Percentiles rank a stretch among this genome's conserved stretches.
These are phyloP conservation scores for Silene vulgaris DNA, from an alignment of 179 eudicot genomes.

Conservation along the genomic window DNA sequence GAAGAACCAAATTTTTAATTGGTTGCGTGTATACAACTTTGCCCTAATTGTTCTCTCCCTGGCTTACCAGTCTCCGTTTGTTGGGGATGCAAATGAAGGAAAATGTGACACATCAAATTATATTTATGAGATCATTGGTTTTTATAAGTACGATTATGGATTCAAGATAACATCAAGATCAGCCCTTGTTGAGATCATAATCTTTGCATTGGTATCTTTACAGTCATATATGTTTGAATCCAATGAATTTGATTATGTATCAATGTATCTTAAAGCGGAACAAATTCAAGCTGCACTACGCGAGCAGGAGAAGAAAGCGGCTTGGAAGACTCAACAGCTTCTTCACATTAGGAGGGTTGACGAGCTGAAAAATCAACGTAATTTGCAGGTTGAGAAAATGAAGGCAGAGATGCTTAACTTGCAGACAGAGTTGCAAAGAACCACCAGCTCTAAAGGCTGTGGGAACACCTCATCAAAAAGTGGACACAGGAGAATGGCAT, in stretches of 20 bases:
- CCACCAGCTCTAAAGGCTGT: slow-evolving; percentile 36
- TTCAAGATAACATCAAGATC: slow-evolving; percentile 94
- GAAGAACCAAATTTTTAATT: slow-evolving; percentile 83
- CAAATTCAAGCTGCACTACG: slow-evolving; percentile 90
- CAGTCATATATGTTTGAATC: slow-evolving; percentile 95
- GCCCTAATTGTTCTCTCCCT: slow-evolving; percentile 80
- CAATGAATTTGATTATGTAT: slow-evolving; percentile 81
- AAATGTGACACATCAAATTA: slow-evolving; percentile 74
- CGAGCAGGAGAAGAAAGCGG: slow-evolving; percentile 96
- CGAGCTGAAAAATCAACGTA: slow-evolving; percentile 82
- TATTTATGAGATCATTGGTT: slow-evolving; percentile 86
- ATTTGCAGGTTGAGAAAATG: slow-evolving; percentile 97
- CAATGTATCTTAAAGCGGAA: slow-evolving; percentile 91
- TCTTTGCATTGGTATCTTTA: slow-evolving; percentile 75
- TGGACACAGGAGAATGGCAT: slow-evolving; percentile 52
- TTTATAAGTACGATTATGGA: slow-evolving; percentile 90
- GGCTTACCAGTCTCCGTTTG: slow-evolving; percentile 93
- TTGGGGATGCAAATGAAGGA: slow-evolving; percentile 69
- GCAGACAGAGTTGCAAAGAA: slow-evolving; percentile 71
- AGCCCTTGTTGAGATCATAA: slow-evolving; percentile 91
- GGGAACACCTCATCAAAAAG: slow-evolving; percentile 48
- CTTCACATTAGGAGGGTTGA: slow-evolving; percentile 78
- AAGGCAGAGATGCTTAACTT: slow-evolving; percentile 96
- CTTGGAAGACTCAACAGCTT: slow-evolving; percentile 89
- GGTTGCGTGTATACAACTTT: slow-evolving; percentile 85